Conservation (phyloP, 1,284 basidiomycete species). For the Apiotrichum siamense region DNA sequence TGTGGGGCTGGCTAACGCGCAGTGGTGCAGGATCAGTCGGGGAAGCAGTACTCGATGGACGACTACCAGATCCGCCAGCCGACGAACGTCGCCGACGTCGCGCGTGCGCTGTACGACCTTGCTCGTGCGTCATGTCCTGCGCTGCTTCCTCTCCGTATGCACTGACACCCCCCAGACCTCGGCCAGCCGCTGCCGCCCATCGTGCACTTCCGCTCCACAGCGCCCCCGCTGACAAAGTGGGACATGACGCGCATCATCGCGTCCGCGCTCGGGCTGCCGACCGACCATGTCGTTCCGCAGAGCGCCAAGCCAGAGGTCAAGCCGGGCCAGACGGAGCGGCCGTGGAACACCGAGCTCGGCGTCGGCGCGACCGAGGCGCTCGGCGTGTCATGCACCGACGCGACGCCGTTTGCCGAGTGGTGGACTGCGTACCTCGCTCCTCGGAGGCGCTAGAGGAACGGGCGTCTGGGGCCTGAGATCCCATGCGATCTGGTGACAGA, state of each 20-base stretch:
- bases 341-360: constrained; percentile 44
- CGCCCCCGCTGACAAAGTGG: constrained; percentile 50
- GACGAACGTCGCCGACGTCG: constrained; percentile 51
- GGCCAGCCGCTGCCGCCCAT: constrained; percentile 36
- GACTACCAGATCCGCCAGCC: constrained; percentile 49
- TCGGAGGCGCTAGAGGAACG: constrained; percentile 2
- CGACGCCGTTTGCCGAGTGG: constrained; percentile 36
- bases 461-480: neutral
- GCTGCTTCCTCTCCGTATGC: neutral
- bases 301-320: constrained; percentile 24
- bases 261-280: constrained; percentile 32
- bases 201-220: constrained; percentile 49
- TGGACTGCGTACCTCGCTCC: constrained; percentile 31
- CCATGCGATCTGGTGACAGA: constrained; percentile 2
- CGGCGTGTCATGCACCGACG: constrained; percentile 35
- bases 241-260: constrained; percentile 48
- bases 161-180: constrained; percentile 21
- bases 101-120: constrained; percentile 46
- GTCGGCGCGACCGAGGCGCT: constrained; percentile 30
- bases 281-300: constrained; percentile 37
- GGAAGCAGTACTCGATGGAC: constrained; percentile 49
- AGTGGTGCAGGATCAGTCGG: constrained; percentile 48
- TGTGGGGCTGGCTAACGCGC: neutral
- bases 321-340: constrained; percentile 36
- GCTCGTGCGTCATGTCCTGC: constrained; percentile 22